Conservation (phyloP, 345 rosid species). For the Clarkia xantiana region DNA sequence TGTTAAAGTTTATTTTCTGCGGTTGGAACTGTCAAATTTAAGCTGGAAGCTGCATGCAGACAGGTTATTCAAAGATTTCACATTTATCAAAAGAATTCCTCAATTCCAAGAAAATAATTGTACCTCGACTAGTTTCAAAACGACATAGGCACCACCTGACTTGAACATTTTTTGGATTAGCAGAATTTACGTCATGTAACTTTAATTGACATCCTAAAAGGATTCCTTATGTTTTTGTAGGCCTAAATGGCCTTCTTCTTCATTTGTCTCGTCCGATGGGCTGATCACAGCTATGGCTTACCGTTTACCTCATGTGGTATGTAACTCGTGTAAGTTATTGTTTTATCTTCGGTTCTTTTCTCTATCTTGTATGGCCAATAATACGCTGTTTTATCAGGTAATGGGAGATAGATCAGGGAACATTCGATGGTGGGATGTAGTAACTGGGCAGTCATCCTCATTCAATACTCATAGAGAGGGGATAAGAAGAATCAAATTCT, state of each 20-base stretch:
- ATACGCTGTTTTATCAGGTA: conserved; percentile 16
- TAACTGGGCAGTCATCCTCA: conserved; percentile 89
- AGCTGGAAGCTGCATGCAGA: no score
- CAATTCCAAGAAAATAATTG: no score
- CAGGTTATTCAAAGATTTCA: no score
- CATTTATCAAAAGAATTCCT: no score
- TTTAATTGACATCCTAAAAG: conserved; percentile 5
- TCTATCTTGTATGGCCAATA: not conserved
- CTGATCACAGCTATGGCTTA: conserved; percentile 95
- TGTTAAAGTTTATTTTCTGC: no score
- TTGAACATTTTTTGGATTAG: no score
- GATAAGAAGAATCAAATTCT: conserved; percentile 83
- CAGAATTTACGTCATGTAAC: not conserved
- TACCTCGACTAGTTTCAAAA: no score
- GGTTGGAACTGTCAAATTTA: no score
- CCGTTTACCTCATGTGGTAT: conserved; percentile 90
- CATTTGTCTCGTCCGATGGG: conserved; percentile 85
- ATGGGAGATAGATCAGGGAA: conserved; percentile 79
- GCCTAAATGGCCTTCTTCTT: conserved; percentile 96
- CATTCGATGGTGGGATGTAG: conserved; percentile 99
- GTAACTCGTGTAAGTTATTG: conserved; percentile 17
- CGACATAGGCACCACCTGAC: no score
- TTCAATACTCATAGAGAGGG: conserved; percentile 87
- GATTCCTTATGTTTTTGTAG: conserved; percentile 30
- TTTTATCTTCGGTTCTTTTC: no score